Base-by-base conservation (phyloP, 345 rosid species). In the Eutrema japonicum region DNA sequence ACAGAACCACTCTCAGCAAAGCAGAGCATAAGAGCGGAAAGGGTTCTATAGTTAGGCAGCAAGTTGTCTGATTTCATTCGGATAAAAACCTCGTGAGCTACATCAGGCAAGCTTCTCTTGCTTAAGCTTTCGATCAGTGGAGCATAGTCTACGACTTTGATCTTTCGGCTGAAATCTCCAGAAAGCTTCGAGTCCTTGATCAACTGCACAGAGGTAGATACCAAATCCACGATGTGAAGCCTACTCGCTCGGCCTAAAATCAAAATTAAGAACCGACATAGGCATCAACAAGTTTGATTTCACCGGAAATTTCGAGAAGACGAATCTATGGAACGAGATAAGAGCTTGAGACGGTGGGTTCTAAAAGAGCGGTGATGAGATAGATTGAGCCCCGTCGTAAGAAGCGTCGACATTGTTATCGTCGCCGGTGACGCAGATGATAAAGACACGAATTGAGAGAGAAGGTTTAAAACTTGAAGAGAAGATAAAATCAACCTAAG, bases 11-110 rank as follows among this genome's bases (percentile, higher is more conserved):
- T 77, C 8, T 78, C 65, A 1, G 86, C 84, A 68, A 80, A 88
- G 68, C 78, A 81, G 41, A 87, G 79, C 85, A 89, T 80, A 64
- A 82, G 66, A 69, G 87, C 79, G 3, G 86, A 84, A 38, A 85
- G 73, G 41, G 84, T 82, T 49, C 70, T 35, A 16, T 72, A 63
- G 38, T 76, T 56, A 0, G 79, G 84, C 0, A 82, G 29, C 30
- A 70, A 68, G 26, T 85, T 82, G 43, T 79, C 64, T 18, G 79
- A 71, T 84, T 77, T 84, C 84, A 84, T 67, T 72, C 76, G 83
- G 32, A 66, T 71, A 27, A 78, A 80, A 22, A 85, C 42, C 64
- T 85, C 82, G 47, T 75, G 70, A 61, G 85, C 85, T 13, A 80
- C 37, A 70, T 78, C 79, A 73, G 83, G 77, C 71, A 57, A 70